Base-by-base conservation (phyloP, 2,329 filamentous ascomycete genomes). In the Fusarium ramigenum region DNA sequence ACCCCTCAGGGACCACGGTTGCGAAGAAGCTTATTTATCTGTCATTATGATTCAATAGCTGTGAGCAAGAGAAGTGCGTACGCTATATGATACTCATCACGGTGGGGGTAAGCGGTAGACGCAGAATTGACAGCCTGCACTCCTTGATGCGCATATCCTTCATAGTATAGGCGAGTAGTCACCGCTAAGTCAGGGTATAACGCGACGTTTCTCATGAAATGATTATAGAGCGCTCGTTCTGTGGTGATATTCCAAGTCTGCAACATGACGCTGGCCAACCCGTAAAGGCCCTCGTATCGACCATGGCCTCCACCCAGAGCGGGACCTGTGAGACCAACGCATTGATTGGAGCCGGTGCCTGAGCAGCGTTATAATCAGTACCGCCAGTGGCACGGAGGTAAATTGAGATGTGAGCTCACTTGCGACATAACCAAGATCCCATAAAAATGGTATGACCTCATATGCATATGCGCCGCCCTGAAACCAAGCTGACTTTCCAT, bases 331-430 rank as follows among this genome's bases (percentile, higher is more conserved):
- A 50, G 47, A 8, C 47, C 47, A 7, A 50, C 47, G 21, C 47
- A 50, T 4, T 50, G 47, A 6, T 50, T 50, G 9, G 47, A 50
- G 19, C 47, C 30, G 11, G 47, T 50, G 11, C 47, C 47, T 50
- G 30, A 18, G 9, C 7, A 50, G 8, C 30, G 21, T 3, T 50
- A 14, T 50, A 2, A 5, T 50, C 5, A 50, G 30, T 23, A 23
- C 6, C 11, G 10, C 7, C 14, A 5, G 11, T 4, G 10, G 2
- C 1, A 23, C 3, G 4, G 11, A 23, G n/a, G n/a, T n/a, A 18
- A 50, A 34, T 7, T 7, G 15, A 19, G 15, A 46, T 3, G 3
- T 12, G 30, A 9, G 47, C 47, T 34, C n/a, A 50, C 47, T 50
- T 23, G 47, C 23, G 16, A 50, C 47, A 19, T 50, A 50, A 5